Evolutionary conservation across 2,329 filamentous ascomycete species (phyloP).

Genomic region (Escovopsis weberi): DNA sequence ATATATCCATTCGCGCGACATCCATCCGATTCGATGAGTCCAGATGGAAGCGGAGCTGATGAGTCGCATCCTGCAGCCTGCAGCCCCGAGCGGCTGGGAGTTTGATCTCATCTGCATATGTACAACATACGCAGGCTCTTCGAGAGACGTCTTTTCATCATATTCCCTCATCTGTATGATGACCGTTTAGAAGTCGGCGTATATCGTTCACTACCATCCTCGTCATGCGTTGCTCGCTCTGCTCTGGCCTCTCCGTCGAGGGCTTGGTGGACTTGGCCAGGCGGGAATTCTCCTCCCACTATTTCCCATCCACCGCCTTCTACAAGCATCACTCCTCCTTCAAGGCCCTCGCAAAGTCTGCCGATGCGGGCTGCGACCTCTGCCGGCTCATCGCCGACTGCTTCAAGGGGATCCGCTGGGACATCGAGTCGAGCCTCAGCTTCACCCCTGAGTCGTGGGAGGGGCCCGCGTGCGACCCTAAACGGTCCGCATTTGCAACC

Average conservation of each 20-base stretch:
- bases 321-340: slow-evolving; percentile 3
- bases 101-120: too few species aligned
- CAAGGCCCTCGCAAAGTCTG: not conserved
- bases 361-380: slow-evolving; percentile 1
- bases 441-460: slow-evolving; percentile 1
- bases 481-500: not conserved
- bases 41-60: too few species aligned
- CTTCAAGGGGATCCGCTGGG: slow-evolving; percentile 1
- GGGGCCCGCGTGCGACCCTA: not conserved
- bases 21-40: too few species aligned
- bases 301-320: slow-evolving; percentile 1
- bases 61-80: too few species aligned
- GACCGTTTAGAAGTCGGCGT: too few species aligned
- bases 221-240: not conserved
- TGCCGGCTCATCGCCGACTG: slow-evolving; percentile 1
- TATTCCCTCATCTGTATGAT: too few species aligned
- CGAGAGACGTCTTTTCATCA: too few species aligned
- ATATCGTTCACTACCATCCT: not conserved
- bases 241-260: not conserved
- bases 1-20: too few species aligned
- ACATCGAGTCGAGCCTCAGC: not conserved
- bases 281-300: not conserved
- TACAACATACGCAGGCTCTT: too few species aligned
- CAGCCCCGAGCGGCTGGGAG: too few species aligned
- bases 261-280: not conserved